These are phyloP conservation scores for Bromus sterilis DNA, from an alignment of 176 grass and related monocot species.

Conservation along the genomic window DNA sequence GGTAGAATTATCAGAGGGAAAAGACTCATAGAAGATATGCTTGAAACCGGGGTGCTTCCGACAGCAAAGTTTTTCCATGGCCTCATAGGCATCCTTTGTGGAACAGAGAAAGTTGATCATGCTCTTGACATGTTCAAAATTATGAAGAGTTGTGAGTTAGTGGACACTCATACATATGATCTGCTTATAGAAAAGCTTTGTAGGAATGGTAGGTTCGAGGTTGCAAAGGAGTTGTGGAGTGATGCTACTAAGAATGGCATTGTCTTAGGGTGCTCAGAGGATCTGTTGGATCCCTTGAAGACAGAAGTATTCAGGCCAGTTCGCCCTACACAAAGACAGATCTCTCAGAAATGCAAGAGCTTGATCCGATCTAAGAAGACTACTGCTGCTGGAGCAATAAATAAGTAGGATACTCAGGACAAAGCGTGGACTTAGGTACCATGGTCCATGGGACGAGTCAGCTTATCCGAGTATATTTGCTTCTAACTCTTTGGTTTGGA, in stretches of 20 bases:
- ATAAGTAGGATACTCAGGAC: constrained; percentile 12
- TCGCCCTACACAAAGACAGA: constrained; percentile 17
- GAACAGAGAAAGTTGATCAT: constrained; percentile 48
- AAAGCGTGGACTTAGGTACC: constrained; percentile 33
- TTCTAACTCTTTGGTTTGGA: background rate
- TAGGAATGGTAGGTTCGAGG: constrained; percentile 52
- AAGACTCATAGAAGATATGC: constrained; percentile 53
- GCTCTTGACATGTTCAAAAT: constrained; percentile 53
- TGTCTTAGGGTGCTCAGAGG: constrained; percentile 47
- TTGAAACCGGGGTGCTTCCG: constrained; percentile 38
- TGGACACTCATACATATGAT: constrained; percentile 35
- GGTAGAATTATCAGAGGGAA: constrained; percentile 53
- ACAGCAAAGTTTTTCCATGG: constrained; percentile 45
- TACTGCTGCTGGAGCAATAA: constrained; percentile 19
- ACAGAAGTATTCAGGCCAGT: constrained; percentile 50
- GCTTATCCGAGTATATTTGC: background rate
- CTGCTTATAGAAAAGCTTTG: constrained; percentile 62
- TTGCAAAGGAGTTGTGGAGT: constrained; percentile 53
- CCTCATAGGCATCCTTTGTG: constrained; percentile 59
- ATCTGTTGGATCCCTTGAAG: constrained; percentile 67
- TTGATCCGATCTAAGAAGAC: constrained; percentile 20
- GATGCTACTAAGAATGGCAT: constrained; percentile 44
- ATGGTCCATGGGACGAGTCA: background rate
- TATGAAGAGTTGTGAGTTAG: constrained; percentile 37
- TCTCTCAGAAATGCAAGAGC: constrained; percentile 18